These are phyloP conservation scores for Paramecium tetraurelia DNA, from an alignment of 73 alveolate genomes.

Conservation along the genomic window DNA sequence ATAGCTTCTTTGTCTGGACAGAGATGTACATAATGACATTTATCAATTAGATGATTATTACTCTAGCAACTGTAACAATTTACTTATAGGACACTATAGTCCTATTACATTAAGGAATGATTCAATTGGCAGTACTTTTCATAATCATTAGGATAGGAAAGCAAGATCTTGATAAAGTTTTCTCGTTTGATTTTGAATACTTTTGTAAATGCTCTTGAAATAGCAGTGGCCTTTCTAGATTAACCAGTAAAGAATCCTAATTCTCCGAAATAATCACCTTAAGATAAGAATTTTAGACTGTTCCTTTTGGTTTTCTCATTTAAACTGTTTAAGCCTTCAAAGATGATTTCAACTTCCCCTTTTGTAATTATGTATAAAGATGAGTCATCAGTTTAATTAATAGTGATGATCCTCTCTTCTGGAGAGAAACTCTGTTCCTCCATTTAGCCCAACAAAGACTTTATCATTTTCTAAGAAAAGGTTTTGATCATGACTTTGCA, in stretches of 20 bases:
- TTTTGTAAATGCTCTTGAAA: conserved; percentile 77
- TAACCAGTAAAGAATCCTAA: conserved; percentile 80
- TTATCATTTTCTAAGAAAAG: conserved; percentile 65
- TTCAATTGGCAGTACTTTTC: conserved; percentile 62
- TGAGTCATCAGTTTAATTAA: conserved; percentile 72
- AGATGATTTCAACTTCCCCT: conserved; percentile 78
- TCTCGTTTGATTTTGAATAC: conserved; percentile 68
- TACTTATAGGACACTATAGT: conserved; percentile 44
- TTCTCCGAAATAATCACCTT: conserved; percentile 83
- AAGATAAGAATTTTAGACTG: conserved; percentile 61
- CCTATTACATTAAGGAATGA: conserved; percentile 53
- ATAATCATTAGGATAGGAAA: conserved; percentile 68
- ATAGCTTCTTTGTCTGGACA: conserved; percentile 48
- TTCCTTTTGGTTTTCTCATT: conserved; percentile 45
- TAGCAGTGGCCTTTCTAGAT: conserved; percentile 79
- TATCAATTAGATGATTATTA: conserved; percentile 65
- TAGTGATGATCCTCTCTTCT: conserved; percentile 75
- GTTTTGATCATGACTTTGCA: conserved; percentile 68
- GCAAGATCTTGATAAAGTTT: conserved; percentile 51
- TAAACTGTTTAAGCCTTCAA: conserved; percentile 54
- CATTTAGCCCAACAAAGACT: conserved; percentile 65
- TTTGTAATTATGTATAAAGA: conserved; percentile 72
- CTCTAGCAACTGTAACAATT: conserved; percentile 79
- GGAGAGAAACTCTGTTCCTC: conserved; percentile 73
- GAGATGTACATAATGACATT: conserved; percentile 51